Base-by-base conservation (phyloP, 1,284 basidiomycete genomes). In the Schizophyllum amplum region DNA sequence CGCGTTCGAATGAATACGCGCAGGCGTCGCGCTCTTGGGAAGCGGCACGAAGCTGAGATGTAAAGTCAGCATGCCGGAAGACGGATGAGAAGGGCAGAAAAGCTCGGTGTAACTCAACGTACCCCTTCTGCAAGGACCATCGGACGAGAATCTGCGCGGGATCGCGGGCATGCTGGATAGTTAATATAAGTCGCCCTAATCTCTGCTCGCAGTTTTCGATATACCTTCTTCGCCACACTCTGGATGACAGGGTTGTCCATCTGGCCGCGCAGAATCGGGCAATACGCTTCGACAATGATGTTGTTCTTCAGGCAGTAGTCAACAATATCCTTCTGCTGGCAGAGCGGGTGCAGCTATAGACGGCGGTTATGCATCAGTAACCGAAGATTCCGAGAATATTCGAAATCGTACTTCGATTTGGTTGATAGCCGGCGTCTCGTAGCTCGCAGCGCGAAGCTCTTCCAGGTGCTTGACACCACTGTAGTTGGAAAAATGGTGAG, bases 91-190 rank as follows among this genome's bases (percentile, higher is more conserved):
- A 15, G 47, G 24, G 42, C 11, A 22, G 51, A 22, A 46, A 51
- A 23, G n/a, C 26, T 7, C n/a, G n/a, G n/a, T n/a, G n/a, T n/a
- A n/a, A n/a, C n/a, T n/a, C n/a, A n/a, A 33, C 81, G 59, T 63
- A 90, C 84, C 87, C 87, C 66, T 83, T 84, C 68, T 94, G 92
- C 51, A 94, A 71, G 52, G 86, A 90, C 91, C 91, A 94, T 13
- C 92, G 79, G 58, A 94, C 71, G 25, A 94, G 76, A 52, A 94
- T 77, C 64, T 93, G 92, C 1, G 87, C 84, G 13, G 82, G 78
- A 55, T 83, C 79, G 48, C 78, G 75, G 20, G 65, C 66, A 60
- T 81, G 66, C 82, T 85, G 26, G 6, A 54, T 22, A n/a, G 50
- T 17, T 22, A 25, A 24, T 23, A n/a, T n/a, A n/a, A n/a, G n/a